Evolutionary conservation across 805 yeast genomes (phyloP).

Genomic region (Candida qinlingensis): DNA sequence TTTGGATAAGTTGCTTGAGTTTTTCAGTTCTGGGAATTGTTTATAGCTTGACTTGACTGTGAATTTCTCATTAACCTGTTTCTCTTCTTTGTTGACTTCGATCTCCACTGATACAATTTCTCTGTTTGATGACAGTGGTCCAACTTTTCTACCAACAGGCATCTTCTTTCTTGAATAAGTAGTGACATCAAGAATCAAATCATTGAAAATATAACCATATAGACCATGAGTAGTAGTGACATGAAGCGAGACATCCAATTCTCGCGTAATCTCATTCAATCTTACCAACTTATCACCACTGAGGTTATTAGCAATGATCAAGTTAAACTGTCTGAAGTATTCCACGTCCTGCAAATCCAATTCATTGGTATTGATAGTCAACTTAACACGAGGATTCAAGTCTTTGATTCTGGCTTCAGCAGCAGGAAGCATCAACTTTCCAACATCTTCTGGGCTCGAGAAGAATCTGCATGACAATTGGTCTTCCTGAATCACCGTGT

Average conservation of each 20-base stretch:
- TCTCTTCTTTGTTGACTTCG: slow-evolving; percentile 30
- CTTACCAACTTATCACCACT: slow-evolving; percentile 32
- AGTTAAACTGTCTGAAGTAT: slow-evolving; percentile 53
- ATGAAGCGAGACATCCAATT: slow-evolving; percentile 58
- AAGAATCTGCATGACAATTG: slow-evolving; percentile 78
- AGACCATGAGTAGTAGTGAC: slow-evolving; percentile 69
- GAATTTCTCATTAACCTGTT: slow-evolving; percentile 31
- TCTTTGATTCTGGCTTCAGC: slow-evolving; percentile 56
- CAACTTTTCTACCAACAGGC: slow-evolving; percentile 44
- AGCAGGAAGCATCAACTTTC: slow-evolving; percentile 48
- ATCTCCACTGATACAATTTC: slow-evolving; percentile 36
- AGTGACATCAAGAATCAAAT: slow-evolving; percentile 61
- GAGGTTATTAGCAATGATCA: slow-evolving; percentile 74
- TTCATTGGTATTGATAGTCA: slow-evolving; percentile 37
- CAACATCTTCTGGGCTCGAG: slow-evolving; percentile 50
- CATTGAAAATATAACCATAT: slow-evolving; percentile 78
- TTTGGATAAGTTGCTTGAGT: slow-evolving; percentile 20
- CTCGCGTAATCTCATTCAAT: slow-evolving; percentile 55
- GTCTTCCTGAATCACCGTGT: slow-evolving; percentile 43
- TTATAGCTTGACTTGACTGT: slow-evolving; percentile 33
- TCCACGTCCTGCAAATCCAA: slow-evolving; percentile 17
- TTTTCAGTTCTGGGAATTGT: slow-evolving; percentile 31
- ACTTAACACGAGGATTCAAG: slow-evolving; percentile 72
- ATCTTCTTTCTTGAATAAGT: slow-evolving; percentile 47
- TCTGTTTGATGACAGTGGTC: slow-evolving; percentile 38